Evolutionary conservation across 2,329 filamentous ascomycete genomes (phyloP), one percentile per base, ranked within the genome.

Genomic region (Cytospora piceicola): DNA sequence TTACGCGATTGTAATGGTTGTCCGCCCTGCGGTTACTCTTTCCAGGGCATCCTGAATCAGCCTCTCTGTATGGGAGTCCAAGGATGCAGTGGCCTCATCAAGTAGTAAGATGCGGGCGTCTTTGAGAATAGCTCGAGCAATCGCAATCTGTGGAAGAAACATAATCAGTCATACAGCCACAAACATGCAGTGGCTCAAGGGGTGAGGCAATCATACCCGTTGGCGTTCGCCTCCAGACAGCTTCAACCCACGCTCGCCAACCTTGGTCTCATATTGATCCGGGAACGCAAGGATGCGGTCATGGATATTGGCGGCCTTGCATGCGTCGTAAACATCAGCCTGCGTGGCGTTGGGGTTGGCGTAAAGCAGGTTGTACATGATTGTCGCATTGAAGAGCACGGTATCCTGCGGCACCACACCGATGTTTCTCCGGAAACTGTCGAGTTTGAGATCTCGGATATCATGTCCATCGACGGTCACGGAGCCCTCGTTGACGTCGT

Each of bases 381-480:
- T 81, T 0, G 91, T 90, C 76, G 97, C 94, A 75, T 97, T 97
- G 84, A 97, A 97, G 54, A 97, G 82, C 7, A 95, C 90, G 6
- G 93, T 96, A 73, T 97, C 94, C 76, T 97, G 94, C 1, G 94
- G 94, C n/a, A 97, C 94, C 53, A 97, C 93, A 30, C 94, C 94
- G 72, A 97, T 96, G 75, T 93, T 90, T 67, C 85, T 84, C 69
- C 94, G 87, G 63, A 97, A 81, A 27, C 92, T 95, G 77, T 96
- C 91, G 71, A 97, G 96, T 4, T 91, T 96, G 67, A 96, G 81
- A 69, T 92, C 87, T 74, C 90, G 86, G 60, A 96, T 89, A 73
- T 96, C 88, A 15, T 80, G 76, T 0, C 80, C 79, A 60, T 84
- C 79, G 30, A 84, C 77, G 6, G 77, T 75, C 64, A 84, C 78